Percentiles rank a stretch among this genome's conserved stretches.
Evolutionary conservation across 116 monocot genomes (phyloP).

Genomic region (Dioscorea cayenensis): DNA sequence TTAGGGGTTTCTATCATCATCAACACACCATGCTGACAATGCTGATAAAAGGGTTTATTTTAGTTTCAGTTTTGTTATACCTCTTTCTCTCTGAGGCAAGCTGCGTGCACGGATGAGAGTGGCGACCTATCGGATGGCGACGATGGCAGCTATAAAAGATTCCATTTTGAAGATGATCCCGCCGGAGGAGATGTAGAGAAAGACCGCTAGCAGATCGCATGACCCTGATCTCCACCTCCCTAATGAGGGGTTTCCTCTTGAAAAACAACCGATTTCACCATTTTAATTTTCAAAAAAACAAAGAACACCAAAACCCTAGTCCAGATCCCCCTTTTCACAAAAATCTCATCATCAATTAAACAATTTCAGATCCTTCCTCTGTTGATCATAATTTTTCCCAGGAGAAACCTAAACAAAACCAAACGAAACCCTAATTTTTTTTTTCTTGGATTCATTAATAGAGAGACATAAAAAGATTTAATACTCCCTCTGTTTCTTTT

Average conservation of each 20-base stretch:
- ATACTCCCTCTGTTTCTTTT: no score
- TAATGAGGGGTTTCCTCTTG: slow-evolving; percentile 58
- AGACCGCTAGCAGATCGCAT: slow-evolving; percentile 86
- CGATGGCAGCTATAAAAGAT: slow-evolving; percentile 24
- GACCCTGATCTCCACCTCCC: slow-evolving; percentile 91
- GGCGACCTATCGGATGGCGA: slow-evolving; percentile 28
- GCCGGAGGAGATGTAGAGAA: slow-evolving; percentile 59
- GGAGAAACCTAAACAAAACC: no score
- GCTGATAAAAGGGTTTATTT: background rate
- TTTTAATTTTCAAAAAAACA: slow-evolving; percentile 24
- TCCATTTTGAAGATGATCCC: slow-evolving; percentile 78
- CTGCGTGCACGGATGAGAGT: slow-evolving; percentile 50
- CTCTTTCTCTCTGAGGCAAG: slow-evolving; percentile 93
- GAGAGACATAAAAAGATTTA: no score
- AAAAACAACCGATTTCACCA: slow-evolving; percentile 85
- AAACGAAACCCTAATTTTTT: no score
- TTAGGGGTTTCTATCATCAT: background rate
- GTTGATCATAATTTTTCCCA: no score
- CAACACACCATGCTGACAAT: background rate
- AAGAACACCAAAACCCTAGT: no score
- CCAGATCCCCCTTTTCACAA: no score
- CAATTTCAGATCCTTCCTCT: no score
- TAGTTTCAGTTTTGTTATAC: slow-evolving; percentile 32
- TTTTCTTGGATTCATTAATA: no score
- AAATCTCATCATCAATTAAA: no score